These are phyloP conservation scores for Leucosporidium scottii DNA, from an alignment of 768 basidiomycete species.

Conservation along the genomic window DNA sequence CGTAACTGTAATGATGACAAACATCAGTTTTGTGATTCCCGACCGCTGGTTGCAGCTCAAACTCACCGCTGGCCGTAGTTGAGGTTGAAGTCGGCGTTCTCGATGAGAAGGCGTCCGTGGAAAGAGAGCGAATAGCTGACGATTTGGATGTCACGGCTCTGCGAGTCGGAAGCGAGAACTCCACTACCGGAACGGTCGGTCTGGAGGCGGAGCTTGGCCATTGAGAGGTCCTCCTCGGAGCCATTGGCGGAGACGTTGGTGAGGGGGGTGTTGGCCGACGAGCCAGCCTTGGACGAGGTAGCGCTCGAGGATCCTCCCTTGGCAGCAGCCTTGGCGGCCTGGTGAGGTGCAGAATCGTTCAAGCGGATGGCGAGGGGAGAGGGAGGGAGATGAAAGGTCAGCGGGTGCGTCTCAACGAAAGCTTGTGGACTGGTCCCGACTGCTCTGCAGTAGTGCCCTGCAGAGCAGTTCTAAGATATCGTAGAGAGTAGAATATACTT, in stretches of 20 bases:
- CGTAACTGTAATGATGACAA: slow-evolving; percentile 51
- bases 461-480: too few relatives aligned
- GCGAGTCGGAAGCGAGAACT: slow-evolving; percentile 83
- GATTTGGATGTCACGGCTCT: slow-evolving; percentile 95
- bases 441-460: too few relatives aligned
- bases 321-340: slow-evolving; percentile 53
- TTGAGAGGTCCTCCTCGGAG: slow-evolving; percentile 70
- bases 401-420: not conserved
- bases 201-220: slow-evolving; percentile 82
- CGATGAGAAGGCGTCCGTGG: slow-evolving; percentile 72
- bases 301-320: slow-evolving; percentile 45
- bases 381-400: not conserved
- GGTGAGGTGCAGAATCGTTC: slow-evolving; percentile 53
- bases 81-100: slow-evolving; percentile 61
- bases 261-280: slow-evolving; percentile 65
- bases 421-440: too few relatives aligned
- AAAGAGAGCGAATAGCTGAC: slow-evolving; percentile 92
- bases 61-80: slow-evolving; percentile 71
- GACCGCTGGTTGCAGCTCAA: not conserved
- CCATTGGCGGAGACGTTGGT: slow-evolving; percentile 64
- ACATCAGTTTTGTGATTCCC: not conserved
- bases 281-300: slow-evolving; percentile 51
- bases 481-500: too few relatives aligned
- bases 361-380: not conserved
- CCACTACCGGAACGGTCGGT: slow-evolving; percentile 81